A percentile compares a stretch with the other conserved stretches of the same genome.
These are phyloP conservation scores for Raffaelea deltoideospora DNA, from an alignment of 2,329 filamentous ascomycete species.

Conservation along the genomic window DNA sequence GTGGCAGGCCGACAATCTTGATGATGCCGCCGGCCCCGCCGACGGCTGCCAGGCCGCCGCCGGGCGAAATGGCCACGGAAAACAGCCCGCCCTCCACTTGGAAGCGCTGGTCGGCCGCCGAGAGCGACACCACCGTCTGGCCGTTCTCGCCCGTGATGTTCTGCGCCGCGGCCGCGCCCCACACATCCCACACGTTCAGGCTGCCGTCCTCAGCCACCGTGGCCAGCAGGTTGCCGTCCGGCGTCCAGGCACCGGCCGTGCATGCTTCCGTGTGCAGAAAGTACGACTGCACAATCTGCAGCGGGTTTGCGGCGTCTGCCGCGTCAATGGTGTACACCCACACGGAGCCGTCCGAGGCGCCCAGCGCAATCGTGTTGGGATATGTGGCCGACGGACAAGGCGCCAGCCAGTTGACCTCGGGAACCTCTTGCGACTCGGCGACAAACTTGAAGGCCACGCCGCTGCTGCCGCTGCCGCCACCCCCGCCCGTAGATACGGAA, in stretches of 20 bases:
- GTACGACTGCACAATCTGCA: conserved; percentile 80
- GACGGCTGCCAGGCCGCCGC: conserved; percentile 64
- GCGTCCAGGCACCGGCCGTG: conserved; percentile 82
- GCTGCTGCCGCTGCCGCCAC: conserved; percentile 24
- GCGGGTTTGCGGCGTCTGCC: conserved; percentile 38
- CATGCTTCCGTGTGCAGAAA: conserved; percentile 78
- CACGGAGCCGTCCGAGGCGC: conserved; percentile 78
- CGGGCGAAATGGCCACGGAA: conserved; percentile 70
- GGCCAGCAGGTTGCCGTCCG: conserved; percentile 71
- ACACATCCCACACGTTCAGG: conserved; percentile 87
- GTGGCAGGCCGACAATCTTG: conserved; percentile 70
- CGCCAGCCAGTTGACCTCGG: conserved; percentile 84
- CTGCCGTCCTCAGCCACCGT: conserved; percentile 82
- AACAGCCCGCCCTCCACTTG: conserved; percentile 82
- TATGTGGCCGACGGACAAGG: conserved; percentile 57
- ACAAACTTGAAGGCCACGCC: conserved; percentile 38
- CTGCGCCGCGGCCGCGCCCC: conserved; percentile 55
- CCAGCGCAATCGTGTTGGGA: conserved; percentile 73
- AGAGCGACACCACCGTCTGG: conserved; percentile 60
- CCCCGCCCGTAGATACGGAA: conserved; percentile 33
- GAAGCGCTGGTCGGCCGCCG: conserved; percentile 74
- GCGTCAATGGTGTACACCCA: conserved; percentile 88
- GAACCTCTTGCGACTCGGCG: conserved; percentile 72
- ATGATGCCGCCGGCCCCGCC: conserved; percentile 81
- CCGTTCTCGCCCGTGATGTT: conserved; percentile 35